Base-by-base conservation (phyloP, 192 early-diverging fungal genomes). In the Gamsiella multidivaricata region DNA sequence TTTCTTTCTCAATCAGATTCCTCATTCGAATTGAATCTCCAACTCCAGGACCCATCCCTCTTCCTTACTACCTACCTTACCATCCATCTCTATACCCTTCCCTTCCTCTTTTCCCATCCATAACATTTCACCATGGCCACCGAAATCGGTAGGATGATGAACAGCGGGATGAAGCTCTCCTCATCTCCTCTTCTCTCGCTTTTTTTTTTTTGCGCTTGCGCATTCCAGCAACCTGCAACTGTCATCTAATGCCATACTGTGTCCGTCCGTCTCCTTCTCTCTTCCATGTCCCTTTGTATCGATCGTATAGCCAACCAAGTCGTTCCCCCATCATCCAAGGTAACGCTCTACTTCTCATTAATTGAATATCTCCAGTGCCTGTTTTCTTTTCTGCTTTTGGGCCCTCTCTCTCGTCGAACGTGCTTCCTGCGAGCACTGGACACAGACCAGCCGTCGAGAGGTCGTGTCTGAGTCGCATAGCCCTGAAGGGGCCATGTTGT, bases 111-210 rank as follows among this genome's bases (percentile, higher is more conserved):
- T 54, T 51, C 39, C 59, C 26, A 59, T 42, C 59, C 50, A 47
- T 36, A 14, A 57, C 20, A 34, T 29, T 47, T 46, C 46, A 65
- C 47, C 31, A 73, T 73, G 70, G 54, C 70, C 28, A 43, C 67
- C 28, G 61, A 73, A 50, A 49, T 65, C 33, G 55, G 70, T 73
- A 73, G 18, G 70, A 65, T 65, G 63, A 52, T 56, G 31, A 54
- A 9, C n/a, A n/a, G n/a, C n/a, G n/a, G n/a, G 45, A 46, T 46
- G 45, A 46, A n/a, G n/a, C 45, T n/a, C 12, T 39, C 37, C 37
- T 12, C 37, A 39, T 39, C 37, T 39, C 37, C 14, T 14, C 39
- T 18, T 18, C n/a, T 46, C 45, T 46, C n/a, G 4, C 4, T 18
- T 5, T 46, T 46, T 5, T 46, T 18, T n/a, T n/a, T 46, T 18